Conservation (phyloP, 495 filamentous ascomycete genomes). For the Neurospora cerealis region DNA sequence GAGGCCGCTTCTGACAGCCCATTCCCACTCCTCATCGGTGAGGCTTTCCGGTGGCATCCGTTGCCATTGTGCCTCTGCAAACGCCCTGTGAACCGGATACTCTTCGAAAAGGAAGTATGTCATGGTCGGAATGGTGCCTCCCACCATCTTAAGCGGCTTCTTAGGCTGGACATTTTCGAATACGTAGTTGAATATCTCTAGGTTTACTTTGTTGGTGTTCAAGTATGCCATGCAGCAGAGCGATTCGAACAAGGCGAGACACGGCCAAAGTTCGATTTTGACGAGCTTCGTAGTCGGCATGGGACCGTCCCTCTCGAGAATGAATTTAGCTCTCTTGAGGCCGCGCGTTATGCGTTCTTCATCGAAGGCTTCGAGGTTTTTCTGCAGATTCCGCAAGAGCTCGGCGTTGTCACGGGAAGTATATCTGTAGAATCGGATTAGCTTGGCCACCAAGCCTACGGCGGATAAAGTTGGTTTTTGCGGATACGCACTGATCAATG, state of each 20-base stretch:
- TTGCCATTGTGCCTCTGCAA: conserved; percentile 60
- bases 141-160: conserved; percentile 54
- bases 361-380: conserved; percentile 35
- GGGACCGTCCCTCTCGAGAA: conserved; percentile 28
- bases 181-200: conserved; percentile 57
- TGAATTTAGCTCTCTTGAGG: conserved; percentile 25
- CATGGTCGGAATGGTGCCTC: conserved; percentile 67
- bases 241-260: conserved; percentile 43
- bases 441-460: neutral
- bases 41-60: conserved; percentile 44
- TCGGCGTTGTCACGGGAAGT: conserved; percentile 3
- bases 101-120: conserved; percentile 69
- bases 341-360: conserved; percentile 25
- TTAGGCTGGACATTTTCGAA: conserved; percentile 68
- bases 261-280: conserved; percentile 22
- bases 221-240: conserved; percentile 42
- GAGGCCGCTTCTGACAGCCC: conserved; percentile 64
- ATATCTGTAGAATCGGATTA: neutral
- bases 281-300: conserved; percentile 20
- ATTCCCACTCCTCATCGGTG: conserved; percentile 64
- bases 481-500: conserved; percentile 33
- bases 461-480: neutral
- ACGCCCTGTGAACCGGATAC: conserved; percentile 46
- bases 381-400: conserved; percentile 25
- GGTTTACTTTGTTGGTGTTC: conserved; percentile 23